These are phyloP conservation scores for Termitomyces sp. DNA, from an alignment of 768 basidiomycete genomes.

Conservation along the genomic window DNA sequence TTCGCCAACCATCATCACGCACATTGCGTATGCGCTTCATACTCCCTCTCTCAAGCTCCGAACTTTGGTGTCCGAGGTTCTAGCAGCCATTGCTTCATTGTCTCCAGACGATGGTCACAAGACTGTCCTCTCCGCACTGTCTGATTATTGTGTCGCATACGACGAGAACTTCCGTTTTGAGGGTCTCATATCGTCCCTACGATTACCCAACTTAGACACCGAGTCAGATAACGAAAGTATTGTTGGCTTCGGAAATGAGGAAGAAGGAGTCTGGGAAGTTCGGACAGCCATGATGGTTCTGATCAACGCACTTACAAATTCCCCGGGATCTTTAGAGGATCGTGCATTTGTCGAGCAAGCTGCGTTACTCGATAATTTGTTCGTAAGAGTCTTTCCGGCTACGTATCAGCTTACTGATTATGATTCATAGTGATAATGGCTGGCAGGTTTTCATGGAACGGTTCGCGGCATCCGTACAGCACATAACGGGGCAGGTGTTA, in stretches of 20 bases:
- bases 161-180: conserved; percentile 82
- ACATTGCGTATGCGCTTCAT: conserved; percentile 71
- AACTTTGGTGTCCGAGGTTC: conserved; percentile 66
- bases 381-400: conserved; percentile 19
- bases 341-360: conserved; percentile 71
- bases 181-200: conserved; percentile 61
- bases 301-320: conserved; percentile 75
- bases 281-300: conserved; percentile 73
- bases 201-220: conserved; percentile 44
- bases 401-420: conserved; percentile 5
- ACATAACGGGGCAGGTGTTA: conserved; percentile 62
- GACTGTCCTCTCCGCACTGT: conserved; percentile 71
- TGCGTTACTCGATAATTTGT: conserved; percentile 61
- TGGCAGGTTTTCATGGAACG: conserved; percentile 62
- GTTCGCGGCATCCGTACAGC: conserved; percentile 58
- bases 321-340: conserved; percentile 74
- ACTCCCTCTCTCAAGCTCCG: conserved; percentile 65
- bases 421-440: conserved; percentile 49
- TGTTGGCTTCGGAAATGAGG: conserved; percentile 41
- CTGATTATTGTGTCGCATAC: conserved; percentile 71
- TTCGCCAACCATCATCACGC: conserved; percentile 62
- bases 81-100: conserved; percentile 82
- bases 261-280: conserved; percentile 79
- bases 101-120: conserved; percentile 68
- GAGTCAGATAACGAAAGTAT: conserved; percentile 29